A percentile compares a stretch with the other conserved stretches of the same genome.
Evolutionary conservation across 306 rosid genomes (phyloP).

Genomic region (Biancaea sappan): DNA sequence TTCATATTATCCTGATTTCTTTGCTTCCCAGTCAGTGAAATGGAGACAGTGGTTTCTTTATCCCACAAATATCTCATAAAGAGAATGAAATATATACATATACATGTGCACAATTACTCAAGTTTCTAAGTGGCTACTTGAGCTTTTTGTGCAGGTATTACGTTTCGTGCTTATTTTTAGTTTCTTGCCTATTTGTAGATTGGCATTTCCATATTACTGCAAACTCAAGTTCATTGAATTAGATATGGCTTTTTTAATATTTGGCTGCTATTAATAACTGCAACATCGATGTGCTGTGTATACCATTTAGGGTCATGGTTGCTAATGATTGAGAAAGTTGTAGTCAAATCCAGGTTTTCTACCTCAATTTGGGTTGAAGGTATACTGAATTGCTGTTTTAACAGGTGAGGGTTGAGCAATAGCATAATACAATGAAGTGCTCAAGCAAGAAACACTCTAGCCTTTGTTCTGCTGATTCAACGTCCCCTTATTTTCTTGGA

Average conservation of each 20-base stretch:
- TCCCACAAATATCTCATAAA: background rate
- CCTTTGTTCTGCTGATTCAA: slow-evolving; percentile 33
- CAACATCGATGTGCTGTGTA: slow-evolving; percentile 17
- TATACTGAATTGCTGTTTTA: slow-evolving; percentile 23
- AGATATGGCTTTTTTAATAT: background rate
- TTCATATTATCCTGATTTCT: background rate
- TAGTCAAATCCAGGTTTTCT: slow-evolving; percentile 33
- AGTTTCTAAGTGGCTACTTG: background rate
- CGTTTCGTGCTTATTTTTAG: background rate
- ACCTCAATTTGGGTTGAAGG: slow-evolving; percentile 20
- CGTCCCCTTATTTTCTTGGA: slow-evolving; percentile 32
- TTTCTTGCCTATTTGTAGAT: no score
- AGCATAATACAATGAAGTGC: slow-evolving; percentile 39
- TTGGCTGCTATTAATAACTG: background rate
- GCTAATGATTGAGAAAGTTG: slow-evolving; percentile 22
- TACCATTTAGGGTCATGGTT: slow-evolving; percentile 16
- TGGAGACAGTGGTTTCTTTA: background rate
- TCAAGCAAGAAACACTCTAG: slow-evolving; percentile 39
- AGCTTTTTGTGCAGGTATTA: background rate
- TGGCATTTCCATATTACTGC: background rate
- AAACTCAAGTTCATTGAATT: background rate
- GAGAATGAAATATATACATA: background rate
- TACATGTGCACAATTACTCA: background rate
- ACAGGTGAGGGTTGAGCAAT: slow-evolving; percentile 27
- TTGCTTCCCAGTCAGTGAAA: background rate